A percentile compares a stretch with the other conserved stretches of the same genome.
Conservation (phyloP, 225 moss, liverwort and hornwort genomes). For the Neckera pumila region DNA sequence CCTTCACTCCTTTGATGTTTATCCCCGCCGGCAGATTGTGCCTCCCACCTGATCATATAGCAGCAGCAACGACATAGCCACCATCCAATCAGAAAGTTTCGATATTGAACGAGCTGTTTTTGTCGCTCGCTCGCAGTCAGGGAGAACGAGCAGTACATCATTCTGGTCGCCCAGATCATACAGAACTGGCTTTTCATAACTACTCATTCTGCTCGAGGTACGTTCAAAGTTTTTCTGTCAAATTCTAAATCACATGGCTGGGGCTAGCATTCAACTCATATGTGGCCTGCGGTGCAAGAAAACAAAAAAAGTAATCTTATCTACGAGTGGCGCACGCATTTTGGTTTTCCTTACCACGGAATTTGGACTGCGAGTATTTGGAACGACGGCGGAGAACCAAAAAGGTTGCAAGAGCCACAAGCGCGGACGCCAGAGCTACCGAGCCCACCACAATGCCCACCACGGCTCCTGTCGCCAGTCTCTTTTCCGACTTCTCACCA, state of each 20-base stretch:
- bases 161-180: background rate
- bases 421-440: background rate
- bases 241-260: background rate
- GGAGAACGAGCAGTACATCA: background rate
- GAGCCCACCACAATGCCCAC: conserved; percentile 21
- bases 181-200: no score
- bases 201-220: background rate
- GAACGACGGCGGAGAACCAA: background rate
- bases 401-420: background rate
- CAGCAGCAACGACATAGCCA: background rate
- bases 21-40: conserved; percentile 19
- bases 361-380: background rate
- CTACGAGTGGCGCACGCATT: background rate
- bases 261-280: background rate
- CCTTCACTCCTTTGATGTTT: conserved; percentile 53
- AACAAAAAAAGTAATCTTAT: background rate
- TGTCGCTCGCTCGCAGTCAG: background rate
- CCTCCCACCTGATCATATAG: background rate
- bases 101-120: background rate
- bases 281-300: background rate
- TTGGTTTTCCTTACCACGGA: background rate
- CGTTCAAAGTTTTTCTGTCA: background rate
- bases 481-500: background rate
- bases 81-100: background rate
- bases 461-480: conserved; percentile 16